These are phyloP conservation scores for Monilinia fructicola DNA, from an alignment of 2,329 filamentous ascomycete genomes.

Conservation along the genomic window DNA sequence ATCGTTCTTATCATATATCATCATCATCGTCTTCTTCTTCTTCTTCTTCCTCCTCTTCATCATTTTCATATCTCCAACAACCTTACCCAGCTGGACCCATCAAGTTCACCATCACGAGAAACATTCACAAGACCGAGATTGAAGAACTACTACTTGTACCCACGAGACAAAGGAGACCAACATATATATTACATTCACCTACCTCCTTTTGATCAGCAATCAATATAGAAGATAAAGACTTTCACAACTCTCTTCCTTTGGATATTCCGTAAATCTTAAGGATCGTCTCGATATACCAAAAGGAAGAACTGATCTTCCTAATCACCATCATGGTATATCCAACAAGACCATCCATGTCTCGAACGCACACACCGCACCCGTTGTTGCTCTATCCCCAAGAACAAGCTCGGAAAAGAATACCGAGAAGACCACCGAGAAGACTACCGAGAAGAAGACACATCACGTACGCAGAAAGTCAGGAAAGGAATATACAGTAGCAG, in stretches of 20 bases:
- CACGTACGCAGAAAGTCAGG: conserved; percentile 35
- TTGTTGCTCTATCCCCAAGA: conserved; percentile 31
- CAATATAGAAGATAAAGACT: background rate
- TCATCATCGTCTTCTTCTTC: no score
- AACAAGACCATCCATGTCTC: conserved; percentile 33
- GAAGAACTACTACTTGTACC: background rate
- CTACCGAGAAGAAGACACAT: conserved; percentile 15
- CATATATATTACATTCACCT: no score
- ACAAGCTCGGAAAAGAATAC: conserved; percentile 30
- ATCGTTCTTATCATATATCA: conserved; percentile 8
- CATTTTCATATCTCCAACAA: background rate
- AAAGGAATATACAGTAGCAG: conserved; percentile 30
- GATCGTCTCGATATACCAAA: background rate
- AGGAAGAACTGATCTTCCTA: conserved; percentile 12
- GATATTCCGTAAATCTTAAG: background rate
- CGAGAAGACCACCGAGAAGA: conserved; percentile 25
- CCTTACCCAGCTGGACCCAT: conserved; percentile 10
- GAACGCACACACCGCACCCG: conserved; percentile 27
- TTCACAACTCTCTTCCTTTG: background rate
- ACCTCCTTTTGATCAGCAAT: background rate
- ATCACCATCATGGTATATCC: conserved; percentile 36
- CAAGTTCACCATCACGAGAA: conserved; percentile 18
- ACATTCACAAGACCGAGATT: conserved; percentile 21
- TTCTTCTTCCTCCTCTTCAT: background rate
- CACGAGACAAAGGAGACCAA: background rate